Base-by-base conservation (phyloP, 345 rosid species). In the Kernera saxatilis region DNA sequence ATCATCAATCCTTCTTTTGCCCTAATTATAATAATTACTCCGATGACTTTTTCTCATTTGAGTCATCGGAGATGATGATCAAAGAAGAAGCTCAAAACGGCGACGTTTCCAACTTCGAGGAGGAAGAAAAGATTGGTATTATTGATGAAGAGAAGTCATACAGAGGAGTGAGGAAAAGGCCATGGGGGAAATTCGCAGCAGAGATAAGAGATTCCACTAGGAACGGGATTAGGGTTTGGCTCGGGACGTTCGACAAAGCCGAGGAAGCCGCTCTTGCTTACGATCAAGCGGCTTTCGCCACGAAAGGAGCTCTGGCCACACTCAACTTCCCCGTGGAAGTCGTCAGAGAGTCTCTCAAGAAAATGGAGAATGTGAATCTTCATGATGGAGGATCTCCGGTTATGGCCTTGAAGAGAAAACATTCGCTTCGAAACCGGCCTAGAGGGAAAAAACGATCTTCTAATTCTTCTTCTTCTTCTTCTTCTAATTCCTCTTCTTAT, bases 191-290 rank as follows among this genome's bases (percentile, higher is more conserved):
- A 32, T 87, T 13, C 6, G 96, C 93, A 1, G 96, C 96, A 0
- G 96, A 89, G 81, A 87, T 89, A 23, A 81, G 96, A 55, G 93
- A 89, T 59, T 84, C 93, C 0, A 83, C 91, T 0, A 79, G 86
- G 35, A 78, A 86, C 3, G 93, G 96, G 0, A 76, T 73, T 8
- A 74, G 96, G 73, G 93, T 89, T 41, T 89, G 96, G 96, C 80
- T 89, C 0, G 93, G 96, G 27, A 89, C 96, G 0, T 89, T 87
- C 13, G 88, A 86, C 54, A 86, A 75, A 5, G 93, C 86, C 0
- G 93, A 89, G 59, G 91, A 82, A 5, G 96, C 93, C 0, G 96
- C 96, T 48, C 37, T 86, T 22, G 96, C 93, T 26, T 90, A 90
- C 5, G 96, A 90, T 30, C 96, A 85, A 69, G 96, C 96, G 0